A percentile compares a stretch with the other conserved stretches of the same genome.
Conservation (phyloP, 2,329 filamentous ascomycete species). For the Phaeosphaeriaceae sp. region DNA sequence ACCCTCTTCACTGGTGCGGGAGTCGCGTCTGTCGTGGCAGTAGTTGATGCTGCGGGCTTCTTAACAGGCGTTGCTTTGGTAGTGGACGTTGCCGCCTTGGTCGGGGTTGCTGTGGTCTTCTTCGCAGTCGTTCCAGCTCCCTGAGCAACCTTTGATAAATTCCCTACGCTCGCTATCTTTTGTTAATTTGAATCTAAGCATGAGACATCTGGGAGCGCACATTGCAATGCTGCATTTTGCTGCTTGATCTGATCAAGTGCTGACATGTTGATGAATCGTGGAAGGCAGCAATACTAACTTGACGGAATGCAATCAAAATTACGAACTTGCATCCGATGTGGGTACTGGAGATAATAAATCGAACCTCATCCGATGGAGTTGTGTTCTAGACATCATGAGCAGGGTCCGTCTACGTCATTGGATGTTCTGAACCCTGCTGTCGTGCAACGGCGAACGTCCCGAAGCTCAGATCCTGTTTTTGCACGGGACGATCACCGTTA, state of each 20-base stretch:
- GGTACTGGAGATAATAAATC: neutral
- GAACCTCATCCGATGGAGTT: constrained; percentile 1
- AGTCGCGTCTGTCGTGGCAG: constrained; percentile 14
- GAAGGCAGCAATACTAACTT: neutral
- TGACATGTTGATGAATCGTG: constrained; percentile 30
- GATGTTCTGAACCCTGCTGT: constrained; percentile 18
- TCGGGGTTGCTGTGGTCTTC: constrained; percentile 31
- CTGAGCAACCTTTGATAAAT: constrained; percentile 36
- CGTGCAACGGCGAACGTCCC: constrained; percentile 13
- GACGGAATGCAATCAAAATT: neutral
- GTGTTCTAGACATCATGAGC: constrained; percentile 16
- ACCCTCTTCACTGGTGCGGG: constrained; percentile 34
- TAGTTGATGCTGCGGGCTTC: constrained; percentile 24
- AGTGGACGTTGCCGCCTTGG: constrained; percentile 22
- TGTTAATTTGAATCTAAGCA: constrained; percentile 2
- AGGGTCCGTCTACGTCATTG: constrained; percentile 27
- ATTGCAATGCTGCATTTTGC: constrained; percentile 51
- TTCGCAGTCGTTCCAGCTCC: constrained; percentile 29
- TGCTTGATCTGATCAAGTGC: constrained; percentile 50
- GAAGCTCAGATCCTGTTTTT: constrained; percentile 27
- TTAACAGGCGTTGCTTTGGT: constrained; percentile 24
- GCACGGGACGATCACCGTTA: constrained; percentile 23
- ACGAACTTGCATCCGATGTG: neutral
- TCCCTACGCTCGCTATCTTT: constrained; percentile 35
- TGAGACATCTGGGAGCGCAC: constrained; percentile 31